Conservation (phyloP, 2,329 filamentous ascomycete species). For the Neonectria sp. region DNA sequence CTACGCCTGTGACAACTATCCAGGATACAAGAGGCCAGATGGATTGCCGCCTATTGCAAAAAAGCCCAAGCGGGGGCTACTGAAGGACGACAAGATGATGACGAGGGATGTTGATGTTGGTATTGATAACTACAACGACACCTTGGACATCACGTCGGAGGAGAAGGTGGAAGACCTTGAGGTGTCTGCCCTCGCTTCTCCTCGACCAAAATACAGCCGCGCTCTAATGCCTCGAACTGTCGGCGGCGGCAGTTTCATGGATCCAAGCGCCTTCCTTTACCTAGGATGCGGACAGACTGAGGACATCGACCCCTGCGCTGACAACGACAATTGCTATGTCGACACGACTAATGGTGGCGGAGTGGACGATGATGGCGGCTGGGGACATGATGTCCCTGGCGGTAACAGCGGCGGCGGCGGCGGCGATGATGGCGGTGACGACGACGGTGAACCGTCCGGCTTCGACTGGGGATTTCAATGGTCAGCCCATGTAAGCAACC, state of each 20-base stretch:
- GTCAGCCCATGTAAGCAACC: neutral
- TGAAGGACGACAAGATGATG: neutral
- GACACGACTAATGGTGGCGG: neutral
- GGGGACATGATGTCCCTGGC: neutral
- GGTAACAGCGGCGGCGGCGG: neutral
- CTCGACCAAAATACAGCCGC: neutral
- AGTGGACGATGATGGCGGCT: neutral
- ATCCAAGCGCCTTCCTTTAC: slow-evolving; percentile 2
- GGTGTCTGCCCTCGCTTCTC: neutral
- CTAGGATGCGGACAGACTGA: neutral
- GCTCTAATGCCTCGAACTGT: neutral
- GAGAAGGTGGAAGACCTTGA: neutral
- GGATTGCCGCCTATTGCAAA: neutral
- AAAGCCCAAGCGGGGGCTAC: neutral
- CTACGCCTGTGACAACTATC: neutral
- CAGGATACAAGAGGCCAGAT: neutral
- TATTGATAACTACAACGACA: neutral
- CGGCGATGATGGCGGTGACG: neutral
- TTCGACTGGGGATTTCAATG: neutral
- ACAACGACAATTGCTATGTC: neutral
- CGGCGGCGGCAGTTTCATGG: neutral
- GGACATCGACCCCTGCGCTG: neutral
- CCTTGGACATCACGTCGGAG: neutral
- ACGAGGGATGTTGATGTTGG: neutral
- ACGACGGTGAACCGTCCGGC: neutral